Base-by-base conservation (phyloP, 331 rosid genomes). In the Spiraea crenata region DNA sequence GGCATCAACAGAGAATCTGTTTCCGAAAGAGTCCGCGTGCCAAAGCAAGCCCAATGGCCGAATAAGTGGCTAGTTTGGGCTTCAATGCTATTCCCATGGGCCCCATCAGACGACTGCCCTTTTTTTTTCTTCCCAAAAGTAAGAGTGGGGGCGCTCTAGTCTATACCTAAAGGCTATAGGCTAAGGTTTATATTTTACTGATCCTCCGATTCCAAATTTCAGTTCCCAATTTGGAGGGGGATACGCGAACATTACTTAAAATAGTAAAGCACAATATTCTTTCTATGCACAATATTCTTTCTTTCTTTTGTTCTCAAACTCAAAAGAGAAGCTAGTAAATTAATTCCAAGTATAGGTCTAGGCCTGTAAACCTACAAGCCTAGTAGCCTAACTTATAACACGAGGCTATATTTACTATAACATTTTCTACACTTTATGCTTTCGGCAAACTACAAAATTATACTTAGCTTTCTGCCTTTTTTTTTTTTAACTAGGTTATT, bases 211-310 rank as follows among this genome's bases (percentile, higher is more conserved):
- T 66, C 73, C 72, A 74, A 67, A 57, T 76, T 57, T 52, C 46
- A 75, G 93, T 82, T 85, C 90, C 88, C 82, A 77, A 25, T 25
- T 59, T 60, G 56, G 82, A 69, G 82, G 76, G 88, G 96, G 81
- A 81, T 82, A 76, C 58, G 16, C 64, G 76, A 58, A 70, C 65
- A 65, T 78, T 82, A 57, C 91, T 66, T 75, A 68, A 76, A 66
- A 77, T 68, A 50, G 79, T 25, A 80, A 25, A 25, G 31, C 31
- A 68, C 70, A 20, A 71, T n/a, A n/a, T n/a, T n/a, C 86, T 75
- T 87, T 80, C 72, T 69, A 35, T 3, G 1, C 5, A n/a, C 44
- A 40, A 17, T 69, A 15, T 54, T 8, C 7, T 25, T 7, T 8
- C 7, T 25, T 7, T 1, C 78, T 35, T 49, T 60, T 62, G 57